Percentiles rank a stretch among this genome's conserved stretches.
Evolutionary conservation across 495 filamentous ascomycete genomes (phyloP).

Genomic region (Aspergillus sclerotiicarbonarius): DNA sequence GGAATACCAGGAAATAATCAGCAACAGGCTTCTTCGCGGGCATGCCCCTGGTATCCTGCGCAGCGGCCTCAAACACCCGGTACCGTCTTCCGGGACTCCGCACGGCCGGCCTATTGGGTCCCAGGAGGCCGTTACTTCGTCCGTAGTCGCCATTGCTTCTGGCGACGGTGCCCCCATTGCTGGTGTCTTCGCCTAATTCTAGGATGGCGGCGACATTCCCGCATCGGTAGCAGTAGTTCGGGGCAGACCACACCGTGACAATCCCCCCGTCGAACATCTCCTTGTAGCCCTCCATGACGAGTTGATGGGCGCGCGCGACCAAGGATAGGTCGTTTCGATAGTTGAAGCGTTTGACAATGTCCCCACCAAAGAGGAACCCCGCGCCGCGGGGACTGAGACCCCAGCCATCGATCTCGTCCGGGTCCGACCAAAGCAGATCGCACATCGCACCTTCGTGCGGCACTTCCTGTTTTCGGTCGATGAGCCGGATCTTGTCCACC

Average conservation of each 20-base stretch:
- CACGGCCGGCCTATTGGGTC: slow-evolving; percentile 31
- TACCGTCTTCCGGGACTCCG: slow-evolving; percentile 85
- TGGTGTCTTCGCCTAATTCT: slow-evolving; percentile 84
- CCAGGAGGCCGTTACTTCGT: slow-evolving; percentile 50
- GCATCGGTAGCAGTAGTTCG: slow-evolving; percentile 98
- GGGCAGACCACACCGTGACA: slow-evolving; percentile 95
- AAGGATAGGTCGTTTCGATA: slow-evolving; percentile 86
- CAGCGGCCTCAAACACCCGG: slow-evolving; percentile 93
- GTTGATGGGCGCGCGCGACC: slow-evolving; percentile 91
- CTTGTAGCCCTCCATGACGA: slow-evolving; percentile 99
- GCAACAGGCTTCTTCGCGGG: slow-evolving; percentile 98
- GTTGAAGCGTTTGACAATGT: slow-evolving; percentile 96
- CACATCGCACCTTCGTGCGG: slow-evolving; percentile 99
- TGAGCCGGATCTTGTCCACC: slow-evolving; percentile 91
- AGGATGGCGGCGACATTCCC: slow-evolving; percentile 95
- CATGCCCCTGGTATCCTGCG: slow-evolving; percentile 96
- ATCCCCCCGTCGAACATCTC: slow-evolving; percentile 97
- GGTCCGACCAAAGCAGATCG: slow-evolving; percentile 95
- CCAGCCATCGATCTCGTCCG: slow-evolving; percentile 98
- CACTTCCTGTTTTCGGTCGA: slow-evolving; percentile 97
- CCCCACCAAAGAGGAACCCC: slow-evolving; percentile 92
- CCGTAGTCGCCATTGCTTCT: slow-evolving; percentile 78
- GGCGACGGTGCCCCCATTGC: slow-evolving; percentile 68
- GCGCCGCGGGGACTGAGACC: slow-evolving; percentile 91
- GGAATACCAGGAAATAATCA: slow-evolving; percentile 83